These are phyloP conservation scores for Xylaria sp. DNA, from an alignment of 2,329 filamentous ascomycete genomes.

Conservation along the genomic window DNA sequence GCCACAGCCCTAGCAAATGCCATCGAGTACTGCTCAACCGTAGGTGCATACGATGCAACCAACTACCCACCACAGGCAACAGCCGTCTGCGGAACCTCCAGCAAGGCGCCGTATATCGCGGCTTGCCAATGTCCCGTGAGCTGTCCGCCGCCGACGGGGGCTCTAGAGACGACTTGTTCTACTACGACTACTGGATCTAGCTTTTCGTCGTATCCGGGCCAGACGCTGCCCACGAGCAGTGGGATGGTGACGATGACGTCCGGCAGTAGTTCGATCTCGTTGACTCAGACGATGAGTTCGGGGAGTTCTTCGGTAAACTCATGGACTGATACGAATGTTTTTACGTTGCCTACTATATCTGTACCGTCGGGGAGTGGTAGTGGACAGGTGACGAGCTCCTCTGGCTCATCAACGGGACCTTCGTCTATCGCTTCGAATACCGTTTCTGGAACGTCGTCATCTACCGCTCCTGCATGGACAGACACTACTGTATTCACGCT, in stretches of 20 bases:
- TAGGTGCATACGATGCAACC: constrained; percentile 21
- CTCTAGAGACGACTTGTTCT: background rate
- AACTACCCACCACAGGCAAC: constrained; percentile 26
- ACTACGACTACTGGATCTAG: background rate
- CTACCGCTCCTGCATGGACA: background rate
- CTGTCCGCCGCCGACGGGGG: constrained; percentile 3
- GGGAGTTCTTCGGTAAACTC: background rate
- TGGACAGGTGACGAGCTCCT: background rate
- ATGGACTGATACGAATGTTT: background rate
- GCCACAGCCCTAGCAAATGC: constrained; percentile 17
- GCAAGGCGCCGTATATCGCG: constrained; percentile 20
- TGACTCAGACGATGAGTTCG: background rate
- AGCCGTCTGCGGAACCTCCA: constrained; percentile 21
- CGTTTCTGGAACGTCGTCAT: background rate
- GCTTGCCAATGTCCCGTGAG: constrained; percentile 22
- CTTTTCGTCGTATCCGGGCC: constrained; percentile 1
- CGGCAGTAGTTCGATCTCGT: background rate
- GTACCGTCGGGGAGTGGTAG: background rate
- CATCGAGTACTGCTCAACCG: constrained; percentile 23
- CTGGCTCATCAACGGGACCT: no score
- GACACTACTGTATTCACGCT: background rate
- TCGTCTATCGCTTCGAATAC: no score
- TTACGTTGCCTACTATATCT: background rate
- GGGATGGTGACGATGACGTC: background rate
- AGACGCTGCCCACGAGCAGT: background rate